These are phyloP conservation scores for Pseudonectria buxi DNA, from an alignment of 2,329 filamentous ascomycete species.

Conservation along the genomic window DNA sequence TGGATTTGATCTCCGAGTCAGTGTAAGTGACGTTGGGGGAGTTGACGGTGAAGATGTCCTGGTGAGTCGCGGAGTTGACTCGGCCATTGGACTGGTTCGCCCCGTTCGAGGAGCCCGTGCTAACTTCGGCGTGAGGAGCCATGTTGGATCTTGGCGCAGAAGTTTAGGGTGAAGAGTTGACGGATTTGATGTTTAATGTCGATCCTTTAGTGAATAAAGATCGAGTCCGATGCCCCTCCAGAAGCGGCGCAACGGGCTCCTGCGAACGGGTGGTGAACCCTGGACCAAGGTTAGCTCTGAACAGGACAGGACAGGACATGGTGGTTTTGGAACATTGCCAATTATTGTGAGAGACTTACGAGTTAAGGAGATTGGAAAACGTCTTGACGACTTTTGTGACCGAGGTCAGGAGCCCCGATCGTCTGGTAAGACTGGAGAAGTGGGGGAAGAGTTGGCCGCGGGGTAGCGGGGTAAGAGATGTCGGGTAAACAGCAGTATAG, in stretches of 20 bases:
- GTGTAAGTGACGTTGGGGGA: conserved; percentile 93
- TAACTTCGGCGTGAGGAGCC: conserved; percentile 81
- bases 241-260: conserved; percentile 86
- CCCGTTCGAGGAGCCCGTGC: conserved; percentile 51
- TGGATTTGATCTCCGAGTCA: conserved; percentile 79
- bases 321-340: neutral
- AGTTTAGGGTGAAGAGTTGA: conserved; percentile 19
- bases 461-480: conserved; percentile 15
- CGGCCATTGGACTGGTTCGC: conserved; percentile 43
- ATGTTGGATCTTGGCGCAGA: conserved; percentile 44
- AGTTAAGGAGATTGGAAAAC: conserved; percentile 98
- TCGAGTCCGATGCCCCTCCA: conserved; percentile 71
- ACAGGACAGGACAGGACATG: neutral
- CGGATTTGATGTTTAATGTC: conserved; percentile 23
- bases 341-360: conserved; percentile 52
- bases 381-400: conserved; percentile 71
- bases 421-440: conserved; percentile 16
- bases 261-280: conserved; percentile 93
- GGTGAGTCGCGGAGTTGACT: conserved; percentile 35
- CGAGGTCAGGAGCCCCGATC: conserved; percentile 50
- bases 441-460: conserved; percentile 15
- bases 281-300: conserved; percentile 34
- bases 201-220: conserved; percentile 50
- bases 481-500: neutral
- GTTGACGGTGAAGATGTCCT: conserved; percentile 74